Conservation (phyloP, 1,139 yeast genomes). For the Debaryomycetaceae sp. region DNA sequence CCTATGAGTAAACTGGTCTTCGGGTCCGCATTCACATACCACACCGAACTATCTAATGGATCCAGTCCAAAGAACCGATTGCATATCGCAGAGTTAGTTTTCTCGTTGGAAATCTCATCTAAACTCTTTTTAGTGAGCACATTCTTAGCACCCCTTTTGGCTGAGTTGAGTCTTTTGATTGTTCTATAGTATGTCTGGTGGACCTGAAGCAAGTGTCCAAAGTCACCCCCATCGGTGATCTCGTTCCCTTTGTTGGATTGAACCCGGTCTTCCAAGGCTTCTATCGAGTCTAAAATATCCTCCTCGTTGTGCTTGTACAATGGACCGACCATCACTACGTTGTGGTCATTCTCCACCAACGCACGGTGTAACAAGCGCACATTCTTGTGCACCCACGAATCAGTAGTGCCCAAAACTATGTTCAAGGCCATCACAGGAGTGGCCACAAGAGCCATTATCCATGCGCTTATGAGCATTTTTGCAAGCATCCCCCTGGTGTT, state of each 20-base stretch:
- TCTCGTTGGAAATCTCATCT: background rate
- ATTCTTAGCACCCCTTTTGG: conserved; percentile 18
- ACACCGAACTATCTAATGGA: conserved; percentile 30
- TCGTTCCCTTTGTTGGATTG: conserved; percentile 1
- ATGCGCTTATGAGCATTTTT: background rate
- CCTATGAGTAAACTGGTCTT: conserved; percentile 29
- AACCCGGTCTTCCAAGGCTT: background rate
- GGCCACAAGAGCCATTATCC: background rate
- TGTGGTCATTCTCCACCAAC: conserved; percentile 25
- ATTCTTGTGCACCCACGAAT: conserved; percentile 41
- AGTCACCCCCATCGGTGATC: conserved; percentile 30
- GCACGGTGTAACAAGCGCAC: conserved; percentile 25
- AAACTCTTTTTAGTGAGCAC: conserved; percentile 12
- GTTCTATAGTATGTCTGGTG: conserved; percentile 29
- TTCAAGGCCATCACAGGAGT: conserved; percentile 17
- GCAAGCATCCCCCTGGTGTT: background rate
- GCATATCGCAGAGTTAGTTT: background rate
- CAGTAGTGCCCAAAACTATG: conserved; percentile 31
- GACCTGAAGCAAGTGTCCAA: conserved; percentile 30
- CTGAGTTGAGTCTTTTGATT: conserved; percentile 13
- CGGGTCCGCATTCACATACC: conserved; percentile 39
- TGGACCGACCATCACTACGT: conserved; percentile 32
- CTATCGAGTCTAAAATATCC: conserved; percentile 1
- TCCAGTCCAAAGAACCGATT: conserved; percentile 28
- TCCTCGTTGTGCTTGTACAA: conserved; percentile 16